Percentiles rank a stretch among this genome's conserved stretches.
phyloP scores from a whole-genome alignment of 768 basidiomycete species.

The Asterophora parasitica region DNA sequence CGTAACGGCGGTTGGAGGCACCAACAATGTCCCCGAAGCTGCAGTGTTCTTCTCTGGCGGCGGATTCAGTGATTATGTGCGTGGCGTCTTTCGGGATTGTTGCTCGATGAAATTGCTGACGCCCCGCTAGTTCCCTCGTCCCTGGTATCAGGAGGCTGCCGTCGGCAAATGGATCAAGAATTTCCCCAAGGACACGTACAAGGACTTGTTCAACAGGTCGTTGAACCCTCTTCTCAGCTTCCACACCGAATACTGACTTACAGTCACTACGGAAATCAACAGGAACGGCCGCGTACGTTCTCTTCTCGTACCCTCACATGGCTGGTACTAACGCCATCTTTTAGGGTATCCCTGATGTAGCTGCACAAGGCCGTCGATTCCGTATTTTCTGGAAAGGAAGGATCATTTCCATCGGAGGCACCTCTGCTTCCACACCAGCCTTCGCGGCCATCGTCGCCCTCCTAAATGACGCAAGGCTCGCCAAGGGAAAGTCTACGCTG shows the following conservation, averaged over 20 bases:
- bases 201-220: conserved; percentile 60
- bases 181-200: conserved; percentile 44
- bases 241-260: background rate
- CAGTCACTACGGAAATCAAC: conserved; percentile 16
- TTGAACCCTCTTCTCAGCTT: background rate
- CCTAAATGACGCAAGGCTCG: conserved; percentile 58
- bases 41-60: conserved; percentile 65
- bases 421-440: conserved; percentile 60
- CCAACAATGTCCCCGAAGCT: conserved; percentile 52
- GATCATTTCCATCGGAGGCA: conserved; percentile 46
- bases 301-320: background rate
- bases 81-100: conserved; percentile 21
- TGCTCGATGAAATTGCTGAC: background rate
- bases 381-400: conserved; percentile 40
- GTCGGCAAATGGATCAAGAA: conserved; percentile 40
- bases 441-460: conserved; percentile 62
- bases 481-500: conserved; percentile 36
- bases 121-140: conserved; percentile 43
- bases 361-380: conserved; percentile 53
- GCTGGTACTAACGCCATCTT: background rate
- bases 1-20: conserved; percentile 71
- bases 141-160: conserved; percentile 45
- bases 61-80: conserved; percentile 67
- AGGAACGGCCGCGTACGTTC: conserved; percentile 44
- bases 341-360: conserved; percentile 61